A percentile compares a stretch with the other conserved stretches of the same genome.
Evolutionary conservation across 139 green algal species (phyloP).

Genomic region (Chlamydomonas eustigma): DNA sequence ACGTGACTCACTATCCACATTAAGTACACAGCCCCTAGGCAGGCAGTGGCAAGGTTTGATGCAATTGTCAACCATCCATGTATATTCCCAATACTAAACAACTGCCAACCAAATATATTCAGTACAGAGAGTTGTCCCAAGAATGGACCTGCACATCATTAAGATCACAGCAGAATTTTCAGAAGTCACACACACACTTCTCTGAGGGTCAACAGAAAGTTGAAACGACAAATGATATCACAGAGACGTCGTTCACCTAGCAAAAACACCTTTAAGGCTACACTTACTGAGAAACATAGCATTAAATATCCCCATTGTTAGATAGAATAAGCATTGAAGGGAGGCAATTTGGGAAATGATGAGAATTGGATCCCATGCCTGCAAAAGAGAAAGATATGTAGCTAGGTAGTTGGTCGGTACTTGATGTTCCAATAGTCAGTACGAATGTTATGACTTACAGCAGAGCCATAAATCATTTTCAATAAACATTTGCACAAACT

Average conservation of each 20-base stretch:
- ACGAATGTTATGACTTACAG: constrained; percentile 13
- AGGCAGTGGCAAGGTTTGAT: constrained; percentile 49
- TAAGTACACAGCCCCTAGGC: constrained; percentile 44
- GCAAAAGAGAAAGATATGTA: not conserved
- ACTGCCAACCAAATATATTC: constrained; percentile 61
- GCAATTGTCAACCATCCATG: constrained; percentile 52
- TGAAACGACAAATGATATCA: no score
- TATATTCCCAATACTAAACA: constrained; percentile 43
- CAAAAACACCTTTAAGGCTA: no score
- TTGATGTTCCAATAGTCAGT: no score
- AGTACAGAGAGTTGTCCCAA: constrained; percentile 42
- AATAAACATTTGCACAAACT: no score
- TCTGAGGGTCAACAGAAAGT: not conserved
- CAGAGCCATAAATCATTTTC: constrained; percentile 31
- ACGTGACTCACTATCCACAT: constrained; percentile 62
- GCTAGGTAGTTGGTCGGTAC: no score
- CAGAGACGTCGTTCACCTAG: no score
- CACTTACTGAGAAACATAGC: constrained; percentile 65
- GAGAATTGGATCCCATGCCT: constrained; percentile 71
- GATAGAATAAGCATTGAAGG: constrained; percentile 80
- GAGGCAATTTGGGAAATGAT: constrained; percentile 79
- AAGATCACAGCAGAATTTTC: constrained; percentile 5
- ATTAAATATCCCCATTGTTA: constrained; percentile 63
- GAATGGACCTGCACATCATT: constrained; percentile 48
- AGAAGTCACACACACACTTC: not conserved